Evolutionary conservation across 257 asterid genomes (phyloP), one percentile per base, ranked within the genome.

Genomic region (Verbascum thapsus): DNA sequence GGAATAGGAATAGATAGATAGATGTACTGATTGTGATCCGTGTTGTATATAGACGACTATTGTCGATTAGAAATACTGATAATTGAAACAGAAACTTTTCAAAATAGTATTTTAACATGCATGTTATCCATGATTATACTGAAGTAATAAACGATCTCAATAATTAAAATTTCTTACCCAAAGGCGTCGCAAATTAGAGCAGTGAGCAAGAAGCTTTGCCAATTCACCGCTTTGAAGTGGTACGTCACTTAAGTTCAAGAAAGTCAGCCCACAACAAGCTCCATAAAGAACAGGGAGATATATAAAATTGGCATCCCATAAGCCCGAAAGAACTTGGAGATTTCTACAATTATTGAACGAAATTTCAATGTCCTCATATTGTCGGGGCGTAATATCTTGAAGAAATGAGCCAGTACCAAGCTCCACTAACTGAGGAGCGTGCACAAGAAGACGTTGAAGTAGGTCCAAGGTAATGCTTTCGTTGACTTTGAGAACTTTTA

Each of bases 321-420:
- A 69, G 38, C 95, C 95, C 2, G 96, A 82, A 58, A 90, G 85
- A n/a, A 64, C 73, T 20, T 73, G 86, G 50, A 90, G 84, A 63
- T 67, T 58, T 71, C 64, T 76, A 64, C 87, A 83, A 43, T 80
- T 81, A 40, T 72, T 61, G 66, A 90, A 83, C 10, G 83, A 80
- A 54, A 58, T 75, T 66, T 77, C 83, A 32, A 83, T 75, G 16
- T 83, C 86, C 44, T 73, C 75, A 37, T 48, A 83, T 26, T 83
- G 88, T 58, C 73, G 81, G 57, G 80, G 68, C 0, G 80, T 72
- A 50, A 85, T 85, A 30, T 83, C 96, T 68, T 77, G 90, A 61
- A 39, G 41, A 80, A 87, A 90, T 66, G 90, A 76, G 60, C 96
- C 97, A 23, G 82, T 87, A 34, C 97, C 95, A 8, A 90, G 97